Evolutionary conservation across 768 basidiomycete genomes (phyloP).

Genomic region (Galerina marginata): DNA sequence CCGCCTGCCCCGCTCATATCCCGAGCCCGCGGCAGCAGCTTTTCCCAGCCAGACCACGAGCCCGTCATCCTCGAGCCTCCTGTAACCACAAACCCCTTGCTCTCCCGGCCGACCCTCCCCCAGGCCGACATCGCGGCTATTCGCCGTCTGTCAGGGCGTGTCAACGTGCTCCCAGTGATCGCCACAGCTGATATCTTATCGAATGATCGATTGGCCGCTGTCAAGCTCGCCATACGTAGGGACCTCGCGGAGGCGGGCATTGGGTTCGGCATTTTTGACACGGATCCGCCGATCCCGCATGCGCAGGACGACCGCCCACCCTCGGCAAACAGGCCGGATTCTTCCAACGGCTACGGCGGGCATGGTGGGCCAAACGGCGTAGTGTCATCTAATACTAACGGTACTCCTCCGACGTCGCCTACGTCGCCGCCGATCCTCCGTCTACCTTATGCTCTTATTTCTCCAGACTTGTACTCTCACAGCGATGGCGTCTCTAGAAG

Average conservation of each 20-base stretch:
- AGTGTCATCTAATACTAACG: conserved; percentile 45
- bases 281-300: conserved; percentile 45
- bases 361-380: conserved; percentile 53
- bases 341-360: conserved; percentile 54
- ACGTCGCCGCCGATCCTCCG: conserved; percentile 63
- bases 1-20: conserved; percentile 72
- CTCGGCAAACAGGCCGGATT: conserved; percentile 51
- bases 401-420: conserved; percentile 74
- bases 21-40: conserved; percentile 72
- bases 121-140: conserved; percentile 76
- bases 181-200: conserved; percentile 82
- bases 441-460: conserved; percentile 84
- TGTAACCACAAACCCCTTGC: conserved; percentile 71
- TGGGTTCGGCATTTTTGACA: conserved; percentile 89
- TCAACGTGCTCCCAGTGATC: conserved; percentile 88
- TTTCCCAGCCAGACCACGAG: conserved; percentile 73
- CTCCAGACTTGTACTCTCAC: conserved; percentile 84
- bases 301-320: conserved; percentile 49
- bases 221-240: conserved; percentile 80
- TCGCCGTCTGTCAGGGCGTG: conserved; percentile 77
- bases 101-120: conserved; percentile 72
- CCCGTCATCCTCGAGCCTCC: conserved; percentile 84
- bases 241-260: conserved; percentile 87
- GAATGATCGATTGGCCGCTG: conserved; percentile 78
- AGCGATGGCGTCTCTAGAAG: conserved; percentile 75